Evolutionary conservation across 176 grass and related monocot genomes (phyloP), one percentile per base, ranked within the genome.

Genomic region (Oryza coarctata): DNA sequence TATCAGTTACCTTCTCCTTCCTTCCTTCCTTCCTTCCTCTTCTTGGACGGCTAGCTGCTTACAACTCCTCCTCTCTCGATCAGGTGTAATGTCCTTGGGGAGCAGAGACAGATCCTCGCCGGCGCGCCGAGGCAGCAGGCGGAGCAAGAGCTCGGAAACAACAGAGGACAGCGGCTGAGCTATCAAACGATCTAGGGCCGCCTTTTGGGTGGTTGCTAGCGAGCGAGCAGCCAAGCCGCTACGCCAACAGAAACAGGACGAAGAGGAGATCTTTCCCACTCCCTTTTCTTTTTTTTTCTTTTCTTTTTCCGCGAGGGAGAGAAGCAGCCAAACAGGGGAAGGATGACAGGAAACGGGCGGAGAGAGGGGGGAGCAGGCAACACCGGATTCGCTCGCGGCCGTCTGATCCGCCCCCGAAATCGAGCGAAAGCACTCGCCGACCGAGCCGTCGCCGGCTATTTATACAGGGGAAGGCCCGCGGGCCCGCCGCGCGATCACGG

Each of bases 311-410:
- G 58, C n/a, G 20, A 45, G 50, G 13, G 41, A 82, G 65, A 12
- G 36, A 7, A 27, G 44, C 34, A n/a, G n/a, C n/a, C n/a, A n/a
- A n/a, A n/a, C n/a, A 28, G 0, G 0, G 11, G 17, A 2, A 2
- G 38, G 55, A 58, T 0, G 64, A 12, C 26, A 45, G 10, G 31
- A 50, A 49, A 9, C 5, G 20, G 5, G 3, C 3, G n/a, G 12
- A 11, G 67, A 6, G n/a, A 9, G 7, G 2, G 17, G 15, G 0
- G 9, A 15, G 61, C 35, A 30, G 41, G 81, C 60, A 70, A 18
- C 3, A 30, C 88, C 38, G 84, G 84, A 83, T 90, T 87, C 80
- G 80, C 84, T 90, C 80, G 23, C 67, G n/a, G 67, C 83, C 88
- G 88, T 86, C 83, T 65, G 83, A 90, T 86, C 67, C 78, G 73